Evolutionary conservation across 2,329 filamentous ascomycete genomes (phyloP), one percentile per base, ranked within the genome.

Genomic region (Ascochyta viciae-villosae): DNA sequence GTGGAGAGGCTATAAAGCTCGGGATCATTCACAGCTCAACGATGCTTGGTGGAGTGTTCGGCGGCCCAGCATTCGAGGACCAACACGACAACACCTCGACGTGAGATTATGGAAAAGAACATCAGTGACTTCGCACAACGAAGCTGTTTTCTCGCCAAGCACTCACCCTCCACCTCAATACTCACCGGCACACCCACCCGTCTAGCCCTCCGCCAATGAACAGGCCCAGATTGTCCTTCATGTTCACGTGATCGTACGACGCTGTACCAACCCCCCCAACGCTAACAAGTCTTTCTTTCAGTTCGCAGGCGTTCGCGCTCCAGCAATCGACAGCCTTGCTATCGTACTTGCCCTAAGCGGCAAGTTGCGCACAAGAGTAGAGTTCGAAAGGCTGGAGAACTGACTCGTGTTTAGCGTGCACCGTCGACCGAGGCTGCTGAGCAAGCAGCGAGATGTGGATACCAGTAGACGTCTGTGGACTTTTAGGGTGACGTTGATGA

Each of bases 221-320:
- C 15, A 23, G 9, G 12, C 44, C 34, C 15, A n/a, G 2, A 33
- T 16, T 37, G n/a, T 44, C 34, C 45, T 41, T 42, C 40, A 26
- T n/a, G 27, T 7, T 43, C 61, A 64, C 57, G 63, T 64, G 61
- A 67, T 51, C 53, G 46, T 10, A 54, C 38, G 39, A 46, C 23
- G 54, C 63, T 63, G 60, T 60, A 62, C 51, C 40, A 48, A 42
- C 24, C 43, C 24, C 24, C 43, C 42, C 39, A 55, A 34, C 50
- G 44, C 38, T 49, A 53, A 29, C 24, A 43, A 38, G n/a, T 22
- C 50, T 56, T 56, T 51, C 61, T 54, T 67, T 54, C 53, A 44
- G 51, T 59, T 60, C 65, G 57, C 49, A 57, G 59, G 54, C 62
- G 69, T 70, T 72, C 65, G 48, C 61, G 70, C 71, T 73, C 68